A percentile compares a stretch with the other conserved stretches of the same genome.
Conservation (phyloP, 257 asterid species). For the Scutellaria galericulata region DNA sequence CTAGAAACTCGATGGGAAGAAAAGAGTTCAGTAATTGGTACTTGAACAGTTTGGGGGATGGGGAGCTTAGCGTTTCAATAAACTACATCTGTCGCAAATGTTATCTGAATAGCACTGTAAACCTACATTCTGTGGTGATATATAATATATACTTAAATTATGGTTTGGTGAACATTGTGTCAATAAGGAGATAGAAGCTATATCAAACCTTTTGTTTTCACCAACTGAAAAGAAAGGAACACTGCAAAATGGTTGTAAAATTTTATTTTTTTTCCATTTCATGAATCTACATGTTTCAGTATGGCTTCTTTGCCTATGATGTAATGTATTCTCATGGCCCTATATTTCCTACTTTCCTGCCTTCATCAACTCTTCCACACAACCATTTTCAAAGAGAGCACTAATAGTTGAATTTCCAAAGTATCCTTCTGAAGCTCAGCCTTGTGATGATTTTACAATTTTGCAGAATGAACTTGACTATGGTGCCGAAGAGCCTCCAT, state of each 20-base stretch:
- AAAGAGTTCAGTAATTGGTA: not conserved
- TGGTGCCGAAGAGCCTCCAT: conserved; percentile 52
- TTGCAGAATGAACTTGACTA: conserved; percentile 64
- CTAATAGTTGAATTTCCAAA: not conserved
- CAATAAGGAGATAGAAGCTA: not conserved
- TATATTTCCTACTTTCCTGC: not conserved
- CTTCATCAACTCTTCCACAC: too few relatives aligned
- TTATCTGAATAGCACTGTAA: not conserved
- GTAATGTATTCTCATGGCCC: not conserved
- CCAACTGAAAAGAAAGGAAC: not conserved
- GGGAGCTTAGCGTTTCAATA: conserved; percentile 2
- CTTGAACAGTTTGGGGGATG: not conserved
- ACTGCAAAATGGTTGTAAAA: not conserved
- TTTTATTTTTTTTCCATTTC: too few relatives aligned
- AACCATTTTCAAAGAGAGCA: not conserved
- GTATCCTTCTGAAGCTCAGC: not conserved
- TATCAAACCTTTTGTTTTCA: conserved; percentile 1
- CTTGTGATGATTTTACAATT: conserved; percentile 8
- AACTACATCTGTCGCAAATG: not conserved
- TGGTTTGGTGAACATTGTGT: not conserved
- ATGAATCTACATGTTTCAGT: too few relatives aligned
- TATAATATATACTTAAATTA: too few relatives aligned
- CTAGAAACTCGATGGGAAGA: not conserved
- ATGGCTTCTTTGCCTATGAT: not conserved
- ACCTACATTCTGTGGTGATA: too few relatives aligned